These are phyloP conservation scores for Phaeodactylum tricornutum DNA, from an alignment of 108 stramenopile species.

Conservation along the genomic window DNA sequence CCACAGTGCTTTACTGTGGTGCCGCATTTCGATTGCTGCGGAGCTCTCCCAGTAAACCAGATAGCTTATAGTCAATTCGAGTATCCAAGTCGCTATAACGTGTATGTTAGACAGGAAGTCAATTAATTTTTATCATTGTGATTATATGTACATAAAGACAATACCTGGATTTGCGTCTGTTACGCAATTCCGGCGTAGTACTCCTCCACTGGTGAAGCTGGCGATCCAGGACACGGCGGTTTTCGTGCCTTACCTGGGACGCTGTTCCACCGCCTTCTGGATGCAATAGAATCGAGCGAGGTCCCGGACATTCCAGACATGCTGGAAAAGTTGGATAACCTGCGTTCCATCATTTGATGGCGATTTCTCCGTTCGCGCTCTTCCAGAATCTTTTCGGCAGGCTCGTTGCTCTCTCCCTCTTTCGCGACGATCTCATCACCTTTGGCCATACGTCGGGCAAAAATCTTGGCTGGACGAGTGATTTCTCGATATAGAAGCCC, in stretches of 20 bases:
- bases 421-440: slow-evolving; percentile 5
- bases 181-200: slow-evolving; percentile 1
- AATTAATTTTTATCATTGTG: too few species aligned
- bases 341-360: slow-evolving; percentile 2
- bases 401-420: neutral
- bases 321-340: slow-evolving; percentile 4
- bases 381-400: slow-evolving; percentile 2
- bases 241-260: neutral
- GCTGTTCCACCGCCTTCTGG: neutral
- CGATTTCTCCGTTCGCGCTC: slow-evolving; percentile 1
- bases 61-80: too few species aligned
- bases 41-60: too few species aligned
- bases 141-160: too few species aligned
- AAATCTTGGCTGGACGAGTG: slow-evolving; percentile 6
- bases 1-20: too few species aligned
- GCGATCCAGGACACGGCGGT: neutral
- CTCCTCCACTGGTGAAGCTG: neutral
- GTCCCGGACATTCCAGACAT: slow-evolving; percentile 1
- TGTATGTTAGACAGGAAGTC: too few species aligned
- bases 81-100: too few species aligned
- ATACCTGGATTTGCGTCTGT: too few species aligned
- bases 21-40: too few species aligned
- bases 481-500: neutral
- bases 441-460: slow-evolving; percentile 6
- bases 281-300: slow-evolving; percentile 4